phyloP scores from a whole-genome alignment of 495 filamentous ascomycete species.

The Penicillium cinerascens region DNA sequence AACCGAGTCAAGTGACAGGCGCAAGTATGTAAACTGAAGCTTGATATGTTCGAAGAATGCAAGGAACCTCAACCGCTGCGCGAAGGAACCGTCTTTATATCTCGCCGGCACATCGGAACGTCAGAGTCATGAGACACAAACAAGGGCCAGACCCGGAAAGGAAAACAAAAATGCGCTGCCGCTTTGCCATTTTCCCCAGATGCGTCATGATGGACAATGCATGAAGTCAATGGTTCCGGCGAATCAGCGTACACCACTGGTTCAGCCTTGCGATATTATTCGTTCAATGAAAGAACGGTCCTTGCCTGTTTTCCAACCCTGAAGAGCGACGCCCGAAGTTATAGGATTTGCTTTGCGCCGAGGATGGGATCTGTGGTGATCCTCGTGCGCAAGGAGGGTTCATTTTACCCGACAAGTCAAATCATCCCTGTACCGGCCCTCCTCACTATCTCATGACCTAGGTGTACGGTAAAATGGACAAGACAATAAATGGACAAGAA shows the following conservation, averaged over 20 bases:
- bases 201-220: constrained; percentile 33
- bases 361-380: no score
- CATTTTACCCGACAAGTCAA: not conserved
- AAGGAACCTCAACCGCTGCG: not conserved
- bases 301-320: not conserved
- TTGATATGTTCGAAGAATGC: not conserved
- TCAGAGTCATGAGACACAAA: constrained; percentile 17
- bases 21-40: not conserved
- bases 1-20: not conserved
- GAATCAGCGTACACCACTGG: not conserved
- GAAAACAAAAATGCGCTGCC: constrained; percentile 5
- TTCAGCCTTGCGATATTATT: not conserved
- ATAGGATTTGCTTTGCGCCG: no score
- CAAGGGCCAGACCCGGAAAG: constrained; percentile 10
- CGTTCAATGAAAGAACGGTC: not conserved
- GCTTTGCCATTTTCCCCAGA: constrained; percentile 19
- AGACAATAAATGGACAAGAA: no score
- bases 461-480: no score
- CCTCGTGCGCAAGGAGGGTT: constrained; percentile 6
- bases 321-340: not conserved
- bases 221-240: constrained; percentile 20
- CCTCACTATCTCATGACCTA: no score
- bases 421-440: no score
- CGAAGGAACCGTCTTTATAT: constrained; percentile 3
- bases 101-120: not conserved